phyloP scores from a whole-genome alignment of 1,284 basidiomycete genomes.

The Cystobasidium slooffiae region DNA sequence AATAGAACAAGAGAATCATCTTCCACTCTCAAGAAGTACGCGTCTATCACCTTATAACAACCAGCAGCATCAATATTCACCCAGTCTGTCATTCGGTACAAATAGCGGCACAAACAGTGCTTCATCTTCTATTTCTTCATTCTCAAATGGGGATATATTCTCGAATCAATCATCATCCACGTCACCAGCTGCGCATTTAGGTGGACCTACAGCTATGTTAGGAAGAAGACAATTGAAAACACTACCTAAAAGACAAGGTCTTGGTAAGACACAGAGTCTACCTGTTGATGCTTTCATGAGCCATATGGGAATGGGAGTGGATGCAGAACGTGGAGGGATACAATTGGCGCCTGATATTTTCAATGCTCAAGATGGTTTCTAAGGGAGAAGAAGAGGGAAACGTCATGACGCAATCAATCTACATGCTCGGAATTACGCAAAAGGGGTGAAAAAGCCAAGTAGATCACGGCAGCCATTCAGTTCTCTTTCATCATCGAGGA shows the following conservation, averaged over 20 bases:
- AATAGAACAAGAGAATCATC: background rate
- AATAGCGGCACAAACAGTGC: background rate
- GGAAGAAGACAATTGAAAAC: background rate
- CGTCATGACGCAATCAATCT: too few species aligned
- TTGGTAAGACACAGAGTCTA: conserved; percentile 25
- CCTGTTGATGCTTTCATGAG: conserved; percentile 25
- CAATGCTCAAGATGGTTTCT: conserved; percentile 22
- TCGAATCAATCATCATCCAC: background rate
- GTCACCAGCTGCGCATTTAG: background rate
- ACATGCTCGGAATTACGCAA: too few species aligned
- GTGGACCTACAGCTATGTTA: background rate
- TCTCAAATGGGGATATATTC: background rate
- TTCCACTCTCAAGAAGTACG: background rate
- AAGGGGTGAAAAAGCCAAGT: too few species aligned
- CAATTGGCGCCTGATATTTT: background rate
- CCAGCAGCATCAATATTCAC: background rate
- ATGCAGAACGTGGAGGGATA: background rate
- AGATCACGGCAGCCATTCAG: too few species aligned
- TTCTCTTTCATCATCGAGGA: too few species aligned
- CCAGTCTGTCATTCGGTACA: background rate
- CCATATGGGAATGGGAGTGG: background rate
- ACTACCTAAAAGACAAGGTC: conserved; percentile 3
- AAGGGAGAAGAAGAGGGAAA: background rate
- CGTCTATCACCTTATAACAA: background rate
- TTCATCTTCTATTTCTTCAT: background rate